phyloP scores from a whole-genome alignment of 164 flowering plant genomes.

The Santalum album region DNA sequence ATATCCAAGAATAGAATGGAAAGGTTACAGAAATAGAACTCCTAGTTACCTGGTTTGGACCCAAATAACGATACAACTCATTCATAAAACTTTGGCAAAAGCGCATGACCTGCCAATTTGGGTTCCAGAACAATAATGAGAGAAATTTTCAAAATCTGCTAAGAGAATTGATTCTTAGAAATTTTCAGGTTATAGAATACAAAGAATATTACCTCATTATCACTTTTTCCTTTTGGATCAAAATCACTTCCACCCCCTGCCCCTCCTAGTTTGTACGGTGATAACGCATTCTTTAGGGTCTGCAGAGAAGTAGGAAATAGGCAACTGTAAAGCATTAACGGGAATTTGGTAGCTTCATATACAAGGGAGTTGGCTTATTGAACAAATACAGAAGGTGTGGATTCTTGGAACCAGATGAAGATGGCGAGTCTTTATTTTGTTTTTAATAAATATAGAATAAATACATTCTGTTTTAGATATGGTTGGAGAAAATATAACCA shows the following conservation, averaged over 20 bases:
- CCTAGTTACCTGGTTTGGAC: slow-evolving; percentile 73
- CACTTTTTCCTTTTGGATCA: slow-evolving; percentile 97
- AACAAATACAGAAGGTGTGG: not conserved
- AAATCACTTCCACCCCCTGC: slow-evolving; percentile 98
- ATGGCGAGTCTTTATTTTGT: too few species aligned
- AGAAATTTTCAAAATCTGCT: not conserved
- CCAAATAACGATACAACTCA: slow-evolving; percentile 82
- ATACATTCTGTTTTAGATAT: too few species aligned
- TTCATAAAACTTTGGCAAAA: slow-evolving; percentile 98
- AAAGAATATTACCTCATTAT: slow-evolving; percentile 58
- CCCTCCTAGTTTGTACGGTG: slow-evolving; percentile 95
- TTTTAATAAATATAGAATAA: too few species aligned
- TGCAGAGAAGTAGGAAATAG: slow-evolving; percentile 20
- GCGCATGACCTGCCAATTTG: slow-evolving; percentile 72
- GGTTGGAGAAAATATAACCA: too few species aligned
- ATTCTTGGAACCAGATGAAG: not conserved
- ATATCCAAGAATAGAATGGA: too few species aligned
- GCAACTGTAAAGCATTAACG: not conserved
- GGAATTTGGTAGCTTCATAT: not conserved
- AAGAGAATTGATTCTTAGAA: not conserved
- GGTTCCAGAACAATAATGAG: slow-evolving; percentile 7
- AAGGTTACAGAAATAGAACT: not conserved
- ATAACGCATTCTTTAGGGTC: slow-evolving; percentile 91
- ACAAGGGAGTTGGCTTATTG: not conserved
- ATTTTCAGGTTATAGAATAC: not conserved